phyloP scores from a whole-genome alignment of 495 filamentous ascomycete genomes.

The Hypoxylon rickii region DNA sequence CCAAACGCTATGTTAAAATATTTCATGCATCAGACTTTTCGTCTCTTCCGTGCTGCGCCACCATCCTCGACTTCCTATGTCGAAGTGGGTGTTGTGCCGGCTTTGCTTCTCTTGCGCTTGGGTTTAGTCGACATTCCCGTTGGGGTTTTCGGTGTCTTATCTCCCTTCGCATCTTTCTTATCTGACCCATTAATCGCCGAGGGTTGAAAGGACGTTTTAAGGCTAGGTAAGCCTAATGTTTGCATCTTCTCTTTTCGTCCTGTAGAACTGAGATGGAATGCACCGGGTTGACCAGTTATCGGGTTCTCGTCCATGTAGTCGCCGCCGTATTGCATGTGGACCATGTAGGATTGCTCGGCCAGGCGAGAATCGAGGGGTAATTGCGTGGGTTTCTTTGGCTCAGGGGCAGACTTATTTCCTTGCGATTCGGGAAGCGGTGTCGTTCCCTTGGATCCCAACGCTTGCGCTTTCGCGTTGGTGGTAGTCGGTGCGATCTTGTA shows the following conservation, averaged over 20 bases:
- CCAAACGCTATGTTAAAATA: slow-evolving; percentile 2
- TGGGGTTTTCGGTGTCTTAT: slow-evolving; percentile 58
- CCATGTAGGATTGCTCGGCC: slow-evolving; percentile 68
- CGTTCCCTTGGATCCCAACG: slow-evolving; percentile 54
- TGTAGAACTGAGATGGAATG: slow-evolving; percentile 75
- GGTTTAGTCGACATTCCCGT: slow-evolving; percentile 46
- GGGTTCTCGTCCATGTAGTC: slow-evolving; percentile 95
- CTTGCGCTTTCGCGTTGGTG: slow-evolving; percentile 40
- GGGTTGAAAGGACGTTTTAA: slow-evolving; percentile 47
- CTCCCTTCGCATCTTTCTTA: slow-evolving; percentile 47
- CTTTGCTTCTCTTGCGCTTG: slow-evolving; percentile 65
- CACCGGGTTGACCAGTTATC: slow-evolving; percentile 80
- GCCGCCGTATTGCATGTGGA: slow-evolving; percentile 66
- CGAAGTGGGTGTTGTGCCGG: slow-evolving; percentile 38
- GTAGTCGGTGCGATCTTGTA: slow-evolving; percentile 56
- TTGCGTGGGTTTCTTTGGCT: slow-evolving; percentile 42
- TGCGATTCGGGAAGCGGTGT: slow-evolving; percentile 63
- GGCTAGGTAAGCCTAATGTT: slow-evolving; percentile 27
- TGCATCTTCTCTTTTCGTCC: slow-evolving; percentile 52
- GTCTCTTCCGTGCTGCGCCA: neutral
- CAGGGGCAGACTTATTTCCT: slow-evolving; percentile 29
- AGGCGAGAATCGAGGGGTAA: slow-evolving; percentile 54
- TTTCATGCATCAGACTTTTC: neutral
- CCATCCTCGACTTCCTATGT: slow-evolving; percentile 17
- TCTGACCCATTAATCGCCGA: slow-evolving; percentile 33